A percentile compares a stretch with the other conserved stretches of the same genome.
Conservation (phyloP, 169 alveolate genomes). For the Cryptosporidium sp. region DNA sequence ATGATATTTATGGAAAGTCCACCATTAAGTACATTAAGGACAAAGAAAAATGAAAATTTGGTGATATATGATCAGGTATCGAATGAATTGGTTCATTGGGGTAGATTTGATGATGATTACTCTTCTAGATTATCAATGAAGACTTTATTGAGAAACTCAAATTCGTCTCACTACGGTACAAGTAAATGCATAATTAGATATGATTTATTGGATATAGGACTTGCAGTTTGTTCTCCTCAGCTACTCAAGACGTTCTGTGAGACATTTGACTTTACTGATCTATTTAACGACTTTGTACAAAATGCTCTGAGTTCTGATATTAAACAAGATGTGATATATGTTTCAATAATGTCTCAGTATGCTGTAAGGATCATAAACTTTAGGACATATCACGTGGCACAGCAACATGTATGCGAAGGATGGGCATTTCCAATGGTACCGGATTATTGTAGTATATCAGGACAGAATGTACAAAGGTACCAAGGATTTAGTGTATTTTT, state of each 20-base stretch:
- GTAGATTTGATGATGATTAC: constrained; percentile 4
- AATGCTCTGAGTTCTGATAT: constrained; percentile 53
- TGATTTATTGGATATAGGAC: constrained; percentile 60
- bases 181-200: constrained; percentile 29
- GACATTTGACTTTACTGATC: constrained; percentile 52
- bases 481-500: constrained; percentile 34
- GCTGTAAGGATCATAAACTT: constrained; percentile 43
- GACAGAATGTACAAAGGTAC: constrained; percentile 57
- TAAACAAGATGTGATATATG: constrained; percentile 47
- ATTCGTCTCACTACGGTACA: background rate
- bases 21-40: constrained; percentile 56
- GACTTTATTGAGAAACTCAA: constrained; percentile 36
- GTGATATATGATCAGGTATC: constrained; percentile 40
- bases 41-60: constrained; percentile 7
- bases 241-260: constrained; percentile 47
- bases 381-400: constrained; percentile 67
- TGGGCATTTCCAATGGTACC: constrained; percentile 70
- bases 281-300: constrained; percentile 24
- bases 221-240: constrained; percentile 65
- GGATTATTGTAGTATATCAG: constrained; percentile 63
- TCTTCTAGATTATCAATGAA: background rate
- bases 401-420: constrained; percentile 65
- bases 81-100: constrained; percentile 53
- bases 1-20: constrained; percentile 59
- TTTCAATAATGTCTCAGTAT: constrained; percentile 34